These are phyloP conservation scores for Babesia caballi DNA, from an alignment of 169 alveolate genomes.

Conservation along the genomic window DNA sequence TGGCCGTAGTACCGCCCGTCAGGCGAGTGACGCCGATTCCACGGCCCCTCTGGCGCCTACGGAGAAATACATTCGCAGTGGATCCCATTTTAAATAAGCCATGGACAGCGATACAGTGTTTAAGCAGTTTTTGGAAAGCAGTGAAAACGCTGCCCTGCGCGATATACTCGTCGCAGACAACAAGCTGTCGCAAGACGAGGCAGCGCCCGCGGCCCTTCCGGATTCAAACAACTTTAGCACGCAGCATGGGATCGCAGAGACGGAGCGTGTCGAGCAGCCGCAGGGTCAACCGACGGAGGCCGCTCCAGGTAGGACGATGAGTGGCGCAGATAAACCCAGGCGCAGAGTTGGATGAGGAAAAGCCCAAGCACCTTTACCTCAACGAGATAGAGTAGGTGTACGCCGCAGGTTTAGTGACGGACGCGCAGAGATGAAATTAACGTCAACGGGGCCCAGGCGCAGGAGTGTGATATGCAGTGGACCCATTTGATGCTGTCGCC, in stretches of 20 bases:
- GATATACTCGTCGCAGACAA: slow-evolving; percentile 1
- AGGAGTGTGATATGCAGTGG: slow-evolving; percentile 39
- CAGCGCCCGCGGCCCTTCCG: too few species aligned
- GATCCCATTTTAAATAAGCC: neutral
- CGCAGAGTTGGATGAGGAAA: neutral
- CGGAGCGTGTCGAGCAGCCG: too few species aligned
- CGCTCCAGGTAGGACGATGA: neutral
- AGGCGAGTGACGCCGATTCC: too few species aligned
- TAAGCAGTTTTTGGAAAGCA: slow-evolving; percentile 17
- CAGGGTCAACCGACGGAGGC: neutral
- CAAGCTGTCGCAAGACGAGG: too few species aligned
- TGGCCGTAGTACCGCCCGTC: too few species aligned
- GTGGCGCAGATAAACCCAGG: neutral
- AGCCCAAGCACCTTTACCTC: slow-evolving; percentile 42
- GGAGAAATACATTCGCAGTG: too few species aligned
- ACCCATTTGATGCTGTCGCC: slow-evolving; percentile 37
- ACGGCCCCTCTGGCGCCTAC: too few species aligned
- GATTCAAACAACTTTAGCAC: too few species aligned
- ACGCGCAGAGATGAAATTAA: slow-evolving; percentile 28
- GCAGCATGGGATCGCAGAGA: neutral
- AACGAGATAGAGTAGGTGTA: slow-evolving; percentile 51
- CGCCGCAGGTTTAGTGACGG: neutral
- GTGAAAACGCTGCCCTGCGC: slow-evolving; percentile 35
- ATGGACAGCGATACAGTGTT: slow-evolving; percentile 44
- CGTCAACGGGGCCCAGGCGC: slow-evolving; percentile 34